These are phyloP conservation scores for Plectosphaerella plurivora DNA, from an alignment of 2,329 filamentous ascomycete species.

Conservation along the genomic window DNA sequence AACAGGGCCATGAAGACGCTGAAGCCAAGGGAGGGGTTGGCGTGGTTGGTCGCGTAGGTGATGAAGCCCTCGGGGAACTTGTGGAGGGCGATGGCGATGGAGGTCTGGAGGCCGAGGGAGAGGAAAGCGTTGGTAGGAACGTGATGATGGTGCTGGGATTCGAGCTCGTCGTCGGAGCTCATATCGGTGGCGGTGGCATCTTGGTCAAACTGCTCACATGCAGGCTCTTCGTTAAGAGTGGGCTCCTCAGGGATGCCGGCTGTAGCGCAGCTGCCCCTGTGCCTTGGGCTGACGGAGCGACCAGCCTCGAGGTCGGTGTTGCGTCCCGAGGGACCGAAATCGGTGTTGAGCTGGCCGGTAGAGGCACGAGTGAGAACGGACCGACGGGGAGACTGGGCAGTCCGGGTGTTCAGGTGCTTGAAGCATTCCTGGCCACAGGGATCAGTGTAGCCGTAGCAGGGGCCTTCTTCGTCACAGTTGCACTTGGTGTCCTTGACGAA, in stretches of 20 bases:
- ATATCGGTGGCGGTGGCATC: conserved; percentile 15
- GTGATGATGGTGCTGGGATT: conserved; percentile 77
- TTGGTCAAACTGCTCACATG: conserved; percentile 13
- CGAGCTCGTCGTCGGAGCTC: background rate
- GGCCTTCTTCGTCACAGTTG: conserved; percentile 56
- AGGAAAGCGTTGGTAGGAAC: conserved; percentile 92
- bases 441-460: conserved; percentile 61
- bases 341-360: conserved; percentile 26
- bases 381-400: conserved; percentile 25
- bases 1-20: conserved; percentile 93
- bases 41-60: conserved; percentile 96
- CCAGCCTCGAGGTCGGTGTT: conserved; percentile 21
- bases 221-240: conserved; percentile 14
- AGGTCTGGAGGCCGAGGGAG: conserved; percentile 92
- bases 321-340: conserved; percentile 23
- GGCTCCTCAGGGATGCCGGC: conserved; percentile 31
- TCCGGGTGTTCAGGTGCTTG: conserved; percentile 46
- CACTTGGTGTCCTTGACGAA: conserved; percentile 62
- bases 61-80: conserved; percentile 88
- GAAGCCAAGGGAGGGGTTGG: conserved; percentile 81
- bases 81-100: conserved; percentile 90
- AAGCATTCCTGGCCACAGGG: conserved; percentile 64
- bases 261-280: conserved; percentile 30
- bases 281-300: conserved; percentile 24
- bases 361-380: conserved; percentile 36